Percentiles rank a stretch among this genome's conserved stretches.
These are phyloP conservation scores for Shiraia bambusicola DNA, from an alignment of 2,329 filamentous ascomycete genomes.

Conservation along the genomic window DNA sequence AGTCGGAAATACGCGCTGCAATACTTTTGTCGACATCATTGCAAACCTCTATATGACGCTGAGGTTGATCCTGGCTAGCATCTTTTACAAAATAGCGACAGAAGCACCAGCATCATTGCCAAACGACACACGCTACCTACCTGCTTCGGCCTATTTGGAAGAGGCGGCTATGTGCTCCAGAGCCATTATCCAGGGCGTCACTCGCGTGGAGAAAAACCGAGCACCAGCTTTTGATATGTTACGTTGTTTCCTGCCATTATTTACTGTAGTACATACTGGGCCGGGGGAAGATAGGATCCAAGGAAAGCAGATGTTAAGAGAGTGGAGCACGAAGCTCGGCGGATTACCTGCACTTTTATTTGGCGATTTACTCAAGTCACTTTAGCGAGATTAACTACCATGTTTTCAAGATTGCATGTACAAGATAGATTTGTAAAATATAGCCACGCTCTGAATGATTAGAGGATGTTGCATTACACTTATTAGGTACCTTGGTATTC, in stretches of 20 bases:
- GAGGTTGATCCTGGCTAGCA: slow-evolving; percentile 4
- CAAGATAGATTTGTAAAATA: no score
- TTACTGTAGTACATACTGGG: slow-evolving; percentile 23
- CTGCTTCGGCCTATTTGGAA: background rate
- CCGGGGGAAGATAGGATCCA: slow-evolving; percentile 16
- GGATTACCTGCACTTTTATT: background rate
- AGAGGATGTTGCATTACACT: no score
- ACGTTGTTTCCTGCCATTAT: slow-evolving; percentile 26
- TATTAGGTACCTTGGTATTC: no score
- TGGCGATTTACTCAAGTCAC: no score
- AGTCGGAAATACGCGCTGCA: slow-evolving; percentile 2
- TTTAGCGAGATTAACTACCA: no score
- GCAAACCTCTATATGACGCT: slow-evolving; percentile 5
- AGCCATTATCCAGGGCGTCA: slow-evolving; percentile 15
- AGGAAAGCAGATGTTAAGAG: slow-evolving; percentile 23
- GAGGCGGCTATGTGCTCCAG: slow-evolving; percentile 1
- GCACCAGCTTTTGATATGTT: slow-evolving; percentile 31
- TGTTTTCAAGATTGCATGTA: no score
- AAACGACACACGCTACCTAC: background rate
- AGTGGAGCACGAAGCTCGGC: slow-evolving; percentile 26
- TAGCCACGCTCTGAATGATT: no score
- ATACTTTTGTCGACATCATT: slow-evolving; percentile 2
- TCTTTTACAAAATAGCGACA: slow-evolving; percentile 12
- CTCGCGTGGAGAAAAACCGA: slow-evolving; percentile 21
- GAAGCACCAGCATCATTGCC: slow-evolving; percentile 1